A percentile compares a stretch with the other conserved stretches of the same genome.
Conservation (phyloP, 805 yeast species). For the Schwanniomyces sp. region DNA sequence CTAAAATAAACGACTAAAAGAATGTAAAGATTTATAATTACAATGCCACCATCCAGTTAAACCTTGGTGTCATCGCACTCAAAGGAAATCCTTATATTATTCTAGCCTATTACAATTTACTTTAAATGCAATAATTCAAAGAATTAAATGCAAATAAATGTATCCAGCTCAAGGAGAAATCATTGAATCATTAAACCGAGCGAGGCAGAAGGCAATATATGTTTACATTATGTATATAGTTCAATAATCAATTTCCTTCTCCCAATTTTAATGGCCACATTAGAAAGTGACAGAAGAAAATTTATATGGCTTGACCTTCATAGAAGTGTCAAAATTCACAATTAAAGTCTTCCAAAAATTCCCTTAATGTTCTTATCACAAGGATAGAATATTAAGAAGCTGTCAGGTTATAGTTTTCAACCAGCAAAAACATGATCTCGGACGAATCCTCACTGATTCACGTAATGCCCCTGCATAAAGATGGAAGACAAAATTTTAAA, state of each 20-base stretch:
- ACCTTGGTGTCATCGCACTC: conserved; percentile 48
- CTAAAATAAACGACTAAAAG: background rate
- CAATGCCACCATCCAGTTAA: conserved; percentile 42
- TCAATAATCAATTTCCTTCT: conserved; percentile 1
- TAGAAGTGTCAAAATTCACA: conserved; percentile 22
- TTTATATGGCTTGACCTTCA: conserved; percentile 23
- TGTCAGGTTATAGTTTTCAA: conserved; percentile 99
- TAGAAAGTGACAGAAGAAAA: conserved; percentile 15
- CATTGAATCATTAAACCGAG: conserved; percentile 33
- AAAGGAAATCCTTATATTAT: conserved; percentile 36
- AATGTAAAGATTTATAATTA: conserved; percentile 46
- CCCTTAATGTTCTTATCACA: conserved; percentile 59
- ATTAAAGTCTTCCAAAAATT: conserved; percentile 63
- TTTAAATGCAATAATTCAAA: background rate
- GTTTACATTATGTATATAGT: background rate
- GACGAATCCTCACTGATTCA: conserved; percentile 99
- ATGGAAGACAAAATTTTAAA: conserved; percentile 41
- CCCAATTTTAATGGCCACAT: conserved; percentile 21
- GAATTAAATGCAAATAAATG: conserved; percentile 6
- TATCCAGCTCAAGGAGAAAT: conserved; percentile 49
- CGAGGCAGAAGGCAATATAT: conserved; percentile 46
- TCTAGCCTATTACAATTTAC: conserved; percentile 40
- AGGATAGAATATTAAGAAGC: conserved; percentile 52
- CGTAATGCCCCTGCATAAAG: conserved; percentile 99
- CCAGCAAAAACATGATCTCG: conserved; percentile 99